These are phyloP conservation scores for Blastobotrys raffinosifermentans DNA, from an alignment of 1,139 yeast species.

Conservation along the genomic window DNA sequence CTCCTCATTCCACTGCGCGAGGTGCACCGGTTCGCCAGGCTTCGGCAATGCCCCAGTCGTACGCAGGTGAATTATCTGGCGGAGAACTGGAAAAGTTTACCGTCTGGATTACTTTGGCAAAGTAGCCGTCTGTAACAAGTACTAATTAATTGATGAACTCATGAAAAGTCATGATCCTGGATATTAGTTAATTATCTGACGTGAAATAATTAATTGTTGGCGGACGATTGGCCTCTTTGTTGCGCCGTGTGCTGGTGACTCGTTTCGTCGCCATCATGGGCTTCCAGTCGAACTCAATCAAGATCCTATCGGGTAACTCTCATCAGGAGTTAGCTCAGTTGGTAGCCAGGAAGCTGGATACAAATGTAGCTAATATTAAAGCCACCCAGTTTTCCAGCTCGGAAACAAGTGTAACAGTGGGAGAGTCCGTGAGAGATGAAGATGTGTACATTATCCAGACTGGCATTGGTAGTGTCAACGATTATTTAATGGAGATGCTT, in stretches of 20 bases:
- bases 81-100: conserved; percentile 7
- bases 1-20: not conserved
- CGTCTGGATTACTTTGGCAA: conserved; percentile 9
- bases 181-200: not conserved
- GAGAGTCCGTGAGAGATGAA: conserved; percentile 94
- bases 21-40: conserved; percentile 1
- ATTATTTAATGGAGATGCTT: conserved; percentile 75
- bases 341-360: conserved; percentile 49
- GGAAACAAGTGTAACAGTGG: conserved; percentile 87
- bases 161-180: not conserved
- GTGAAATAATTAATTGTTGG: not conserved
- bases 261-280: conserved; percentile 5
- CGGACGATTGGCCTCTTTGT: not conserved
- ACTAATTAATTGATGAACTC: not conserved
- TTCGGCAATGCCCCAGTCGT: conserved; percentile 3
- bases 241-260: not conserved
- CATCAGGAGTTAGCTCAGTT: conserved; percentile 81
- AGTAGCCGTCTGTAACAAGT: not conserved
- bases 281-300: conserved; percentile 49
- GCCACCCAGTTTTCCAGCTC: conserved; percentile 48
- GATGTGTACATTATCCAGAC: conserved; percentile 85
- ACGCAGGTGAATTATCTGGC: not conserved
- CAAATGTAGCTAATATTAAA: conserved; percentile 35
- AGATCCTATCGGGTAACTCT: conserved; percentile 82
- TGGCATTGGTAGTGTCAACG: conserved; percentile 85